Evolutionary conservation across 1,284 basidiomycete genomes (phyloP), one percentile per base, ranked within the genome.

Genomic region (Microbotryum lychnidis-dioicae): DNA sequence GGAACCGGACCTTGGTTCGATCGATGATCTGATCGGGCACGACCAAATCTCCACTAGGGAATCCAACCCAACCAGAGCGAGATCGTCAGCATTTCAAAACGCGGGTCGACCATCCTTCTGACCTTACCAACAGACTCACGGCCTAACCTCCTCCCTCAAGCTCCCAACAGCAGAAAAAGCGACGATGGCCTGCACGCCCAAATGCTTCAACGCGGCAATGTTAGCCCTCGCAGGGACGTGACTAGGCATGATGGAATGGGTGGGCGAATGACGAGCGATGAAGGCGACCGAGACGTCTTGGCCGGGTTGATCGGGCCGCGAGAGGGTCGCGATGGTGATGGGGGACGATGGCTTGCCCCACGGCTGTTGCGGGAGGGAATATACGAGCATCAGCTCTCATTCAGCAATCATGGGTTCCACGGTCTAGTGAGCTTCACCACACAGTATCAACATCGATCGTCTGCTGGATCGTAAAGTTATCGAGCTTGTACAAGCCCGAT

Each of bases 141-240:
- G 70, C 18, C 73, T 67, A 73, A 97, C 91, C 71, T 97, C 91
- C 76, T 98, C 94, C 51, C 91, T 82, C 49, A 98, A 82, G n/a
- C 89, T 92, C 45, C 94, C 94, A 50, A 98, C 94, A 9, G 94
- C 94, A 20, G 87, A 89, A 80, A 98, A 98, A 2, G 93, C 91
- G 64, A 97, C 80, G 71, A 98, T 84, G 48, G 86, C 87, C 64
- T 86, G 83, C 18, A 91, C 89, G 56, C 94, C 94, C 66, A 98
- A 80, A 56, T 84, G 85, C 78, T 97, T 97, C 70, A 97, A 82
- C 0, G 93, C 93, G 18, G 93, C 88, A 73, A 97, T 93, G 80
- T 98, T 97, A 67, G 93, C 94, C 56, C 89, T 84, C 2, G 80
- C 78, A 47, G 91, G 91, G 1, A 97, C 87, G 50, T 81, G 76